These are phyloP conservation scores for Euphrasia arctica DNA, from an alignment of 305 asterid genomes.

Conservation along the genomic window DNA sequence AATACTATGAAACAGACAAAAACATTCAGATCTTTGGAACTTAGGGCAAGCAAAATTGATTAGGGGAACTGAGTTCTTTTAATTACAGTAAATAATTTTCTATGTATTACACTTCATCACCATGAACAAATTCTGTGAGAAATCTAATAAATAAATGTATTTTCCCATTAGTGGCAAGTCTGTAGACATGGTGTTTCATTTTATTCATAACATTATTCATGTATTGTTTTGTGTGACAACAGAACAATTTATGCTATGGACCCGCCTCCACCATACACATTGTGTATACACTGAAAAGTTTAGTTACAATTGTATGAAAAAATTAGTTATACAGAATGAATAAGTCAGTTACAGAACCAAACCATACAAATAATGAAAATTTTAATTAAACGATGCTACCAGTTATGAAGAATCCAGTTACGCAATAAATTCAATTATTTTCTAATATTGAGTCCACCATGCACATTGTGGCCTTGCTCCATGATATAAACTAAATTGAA, in stretches of 20 bases:
- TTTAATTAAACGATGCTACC: no score
- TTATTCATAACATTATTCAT: not conserved
- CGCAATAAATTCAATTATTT: not conserved
- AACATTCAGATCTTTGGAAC: not conserved
- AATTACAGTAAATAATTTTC: not conserved
- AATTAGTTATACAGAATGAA: no score
- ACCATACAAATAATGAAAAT: no score
- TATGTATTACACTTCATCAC: not conserved
- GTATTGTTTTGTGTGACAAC: not conserved
- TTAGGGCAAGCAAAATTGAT: not conserved
- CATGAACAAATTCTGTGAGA: not conserved
- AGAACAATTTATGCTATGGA: no score
- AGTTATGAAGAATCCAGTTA: not conserved
- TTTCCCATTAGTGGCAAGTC: not conserved
- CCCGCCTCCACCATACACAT: no score
- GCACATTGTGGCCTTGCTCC: no score
- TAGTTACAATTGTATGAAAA: no score
- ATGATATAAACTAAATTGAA: no score
- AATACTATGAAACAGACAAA: conserved; percentile 1
- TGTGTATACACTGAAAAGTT: no score
- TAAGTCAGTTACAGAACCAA: not conserved
- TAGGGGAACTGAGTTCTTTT: not conserved
- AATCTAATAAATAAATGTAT: not conserved
- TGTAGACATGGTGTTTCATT: conserved; percentile 2
- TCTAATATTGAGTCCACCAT: no score